Evolutionary conservation across 2,329 filamentous ascomycete genomes (phyloP).

Genomic region (Trichoderma harzianum): DNA sequence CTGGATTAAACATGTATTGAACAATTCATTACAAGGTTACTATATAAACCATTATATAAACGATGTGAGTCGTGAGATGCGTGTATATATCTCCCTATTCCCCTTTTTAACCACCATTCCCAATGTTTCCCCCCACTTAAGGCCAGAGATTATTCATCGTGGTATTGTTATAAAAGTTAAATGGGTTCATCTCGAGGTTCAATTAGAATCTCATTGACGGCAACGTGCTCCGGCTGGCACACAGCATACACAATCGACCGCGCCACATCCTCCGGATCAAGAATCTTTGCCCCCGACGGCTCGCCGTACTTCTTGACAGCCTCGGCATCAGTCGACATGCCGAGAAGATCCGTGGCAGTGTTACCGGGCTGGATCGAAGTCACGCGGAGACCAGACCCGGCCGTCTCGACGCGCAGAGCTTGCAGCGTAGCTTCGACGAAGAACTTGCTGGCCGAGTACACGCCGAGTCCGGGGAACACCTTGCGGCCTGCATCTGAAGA

Average conservation of each 20-base stretch:
- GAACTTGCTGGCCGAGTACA: constrained; percentile 81
- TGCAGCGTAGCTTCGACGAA: constrained; percentile 83
- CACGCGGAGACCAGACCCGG: constrained; percentile 67
- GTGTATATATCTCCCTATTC: not conserved
- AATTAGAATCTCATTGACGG: constrained; percentile 77
- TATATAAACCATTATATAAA: not conserved
- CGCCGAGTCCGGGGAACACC: constrained; percentile 75
- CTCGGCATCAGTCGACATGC: constrained; percentile 72
- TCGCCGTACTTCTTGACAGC: constrained; percentile 76
- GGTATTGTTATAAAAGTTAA: not conserved
- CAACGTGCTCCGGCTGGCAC: constrained; percentile 69
- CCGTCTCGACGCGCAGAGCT: constrained; percentile 70
- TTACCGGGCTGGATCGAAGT: constrained; percentile 77
- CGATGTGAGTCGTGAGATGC: not conserved
- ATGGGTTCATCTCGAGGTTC: constrained; percentile 75
- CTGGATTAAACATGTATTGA: not conserved
- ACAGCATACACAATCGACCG: constrained; percentile 71
- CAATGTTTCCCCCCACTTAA: no score
- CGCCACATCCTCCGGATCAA: constrained; percentile 72
- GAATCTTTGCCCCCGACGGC: constrained; percentile 69
- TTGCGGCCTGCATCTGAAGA: constrained; percentile 80
- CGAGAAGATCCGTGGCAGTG: constrained; percentile 67
- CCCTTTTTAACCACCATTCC: not conserved
- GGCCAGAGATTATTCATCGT: no score
- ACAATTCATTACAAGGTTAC: not conserved